These are phyloP conservation scores for Dothistroma septosporum DNA, from an alignment of 2,329 filamentous ascomycete genomes.

Conservation along the genomic window DNA sequence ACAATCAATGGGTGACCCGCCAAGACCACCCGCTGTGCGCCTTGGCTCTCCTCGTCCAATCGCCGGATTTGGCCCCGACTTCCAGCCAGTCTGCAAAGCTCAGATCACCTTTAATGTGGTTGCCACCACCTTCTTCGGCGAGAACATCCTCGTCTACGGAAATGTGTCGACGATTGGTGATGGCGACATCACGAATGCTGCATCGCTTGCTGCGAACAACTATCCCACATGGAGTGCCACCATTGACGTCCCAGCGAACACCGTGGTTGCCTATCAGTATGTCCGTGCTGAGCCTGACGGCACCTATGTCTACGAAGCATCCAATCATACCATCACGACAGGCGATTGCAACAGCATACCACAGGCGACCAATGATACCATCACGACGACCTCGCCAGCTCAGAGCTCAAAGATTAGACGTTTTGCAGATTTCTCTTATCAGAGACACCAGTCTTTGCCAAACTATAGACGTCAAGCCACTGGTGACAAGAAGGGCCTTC, in stretches of 20 bases:
- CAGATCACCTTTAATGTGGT: conserved; percentile 34
- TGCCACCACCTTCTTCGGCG: conserved; percentile 33
- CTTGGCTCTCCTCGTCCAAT: conserved; percentile 57
- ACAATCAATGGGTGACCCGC: conserved; percentile 50
- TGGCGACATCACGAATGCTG: conserved; percentile 27
- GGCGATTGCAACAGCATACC: conserved; percentile 30
- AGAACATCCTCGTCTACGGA: conserved; percentile 36
- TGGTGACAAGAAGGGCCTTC: conserved; percentile 48
- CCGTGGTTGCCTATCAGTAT: conserved; percentile 32
- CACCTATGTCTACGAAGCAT: conserved; percentile 31
- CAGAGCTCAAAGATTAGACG: conserved; percentile 25
- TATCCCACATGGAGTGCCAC: conserved; percentile 35
- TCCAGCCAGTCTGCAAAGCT: conserved; percentile 54
- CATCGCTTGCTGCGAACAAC: conserved; percentile 28
- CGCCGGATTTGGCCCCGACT: conserved; percentile 64
- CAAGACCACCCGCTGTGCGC: conserved; percentile 59
- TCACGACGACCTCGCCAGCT: conserved; percentile 31
- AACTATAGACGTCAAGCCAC: conserved; percentile 20
- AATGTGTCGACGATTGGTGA: conserved; percentile 32
- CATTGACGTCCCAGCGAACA: conserved; percentile 33
- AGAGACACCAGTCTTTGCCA: conserved; percentile 12
- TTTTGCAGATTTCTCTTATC: conserved; percentile 10
- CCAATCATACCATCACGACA: conserved; percentile 32
- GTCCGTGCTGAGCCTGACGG: conserved; percentile 32
- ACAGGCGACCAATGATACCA: conserved; percentile 25